phyloP scores from a whole-genome alignment of 768 basidiomycete species.

The Candolleomyces aberdarensis region DNA sequence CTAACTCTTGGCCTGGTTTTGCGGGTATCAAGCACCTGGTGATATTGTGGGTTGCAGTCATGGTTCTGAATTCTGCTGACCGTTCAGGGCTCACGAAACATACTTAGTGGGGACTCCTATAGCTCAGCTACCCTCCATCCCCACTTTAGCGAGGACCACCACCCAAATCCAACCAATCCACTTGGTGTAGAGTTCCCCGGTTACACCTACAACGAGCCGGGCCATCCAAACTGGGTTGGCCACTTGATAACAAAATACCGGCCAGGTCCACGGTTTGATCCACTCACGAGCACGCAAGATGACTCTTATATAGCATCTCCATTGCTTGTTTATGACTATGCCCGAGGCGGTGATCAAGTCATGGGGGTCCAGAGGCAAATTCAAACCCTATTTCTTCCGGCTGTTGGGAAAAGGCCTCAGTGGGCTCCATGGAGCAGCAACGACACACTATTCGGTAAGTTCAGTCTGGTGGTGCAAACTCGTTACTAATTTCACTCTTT shows the following conservation, averaged over 20 bases:
- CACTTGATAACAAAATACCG: slow-evolving; percentile 46
- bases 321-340: slow-evolving; percentile 57
- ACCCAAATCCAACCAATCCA: slow-evolving; percentile 41
- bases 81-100: too few relatives aligned
- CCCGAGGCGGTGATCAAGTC: slow-evolving; percentile 49
- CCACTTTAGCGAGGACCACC: slow-evolving; percentile 12
- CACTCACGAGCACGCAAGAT: slow-evolving; percentile 23
- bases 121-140: slow-evolving; percentile 35
- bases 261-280: slow-evolving; percentile 32
- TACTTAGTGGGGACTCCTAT: slow-evolving; percentile 60
- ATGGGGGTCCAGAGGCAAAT: slow-evolving; percentile 41
- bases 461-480: background rate
- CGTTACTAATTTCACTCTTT: background rate
- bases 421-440: slow-evolving; percentile 40
- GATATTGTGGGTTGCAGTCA: slow-evolving; percentile 44
- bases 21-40: slow-evolving; percentile 38
- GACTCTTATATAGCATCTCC: slow-evolving; percentile 28
- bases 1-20: slow-evolving; percentile 27
- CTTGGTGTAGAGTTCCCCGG: slow-evolving; percentile 52
- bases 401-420: slow-evolving; percentile 30
- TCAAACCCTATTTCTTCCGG: slow-evolving; percentile 33
- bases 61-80: background rate
- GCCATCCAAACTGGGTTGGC: slow-evolving; percentile 60
- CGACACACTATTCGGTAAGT: slow-evolving; percentile 47
- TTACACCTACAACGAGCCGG: slow-evolving; percentile 41